Conservation (phyloP, 2,329 filamentous ascomycete genomes). For the Coniochaeta sp. region DNA sequence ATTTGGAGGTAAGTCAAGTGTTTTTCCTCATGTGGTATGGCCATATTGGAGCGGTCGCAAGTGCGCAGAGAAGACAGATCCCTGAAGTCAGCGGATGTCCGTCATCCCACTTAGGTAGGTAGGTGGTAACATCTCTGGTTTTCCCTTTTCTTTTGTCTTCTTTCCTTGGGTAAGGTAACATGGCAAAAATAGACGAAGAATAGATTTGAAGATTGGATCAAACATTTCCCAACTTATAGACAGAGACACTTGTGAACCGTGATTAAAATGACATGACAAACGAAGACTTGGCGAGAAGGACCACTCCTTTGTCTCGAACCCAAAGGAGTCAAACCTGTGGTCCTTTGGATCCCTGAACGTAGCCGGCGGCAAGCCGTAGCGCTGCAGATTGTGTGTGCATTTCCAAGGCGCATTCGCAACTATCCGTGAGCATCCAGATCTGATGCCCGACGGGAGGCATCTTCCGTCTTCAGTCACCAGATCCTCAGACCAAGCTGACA, state of each 20-base stretch:
- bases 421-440: neutral
- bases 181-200: too few species aligned
- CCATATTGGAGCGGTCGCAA: neutral
- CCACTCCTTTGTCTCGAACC: too few species aligned
- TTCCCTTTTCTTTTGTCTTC: too few species aligned
- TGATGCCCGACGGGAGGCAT: neutral
- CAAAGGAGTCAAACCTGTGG: neutral
- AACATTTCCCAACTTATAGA: too few species aligned
- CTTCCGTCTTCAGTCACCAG: neutral
- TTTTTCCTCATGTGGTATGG: neutral
- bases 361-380: neutral
- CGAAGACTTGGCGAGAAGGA: too few species aligned
- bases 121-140: too few species aligned
- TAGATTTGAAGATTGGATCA: too few species aligned
- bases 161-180: too few species aligned
- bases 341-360: neutral
- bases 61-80: neutral
- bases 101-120: too few species aligned
- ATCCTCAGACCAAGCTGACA: neutral
- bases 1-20: neutral
- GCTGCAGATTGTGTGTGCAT: neutral
- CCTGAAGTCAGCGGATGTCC: too few species aligned
- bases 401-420: neutral
- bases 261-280: too few species aligned
- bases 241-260: too few species aligned